A percentile compares a stretch with the other conserved stretches of the same genome.
phyloP scores from a whole-genome alignment of 202 grass and related monocot species.

The Setaria viridis region DNA sequence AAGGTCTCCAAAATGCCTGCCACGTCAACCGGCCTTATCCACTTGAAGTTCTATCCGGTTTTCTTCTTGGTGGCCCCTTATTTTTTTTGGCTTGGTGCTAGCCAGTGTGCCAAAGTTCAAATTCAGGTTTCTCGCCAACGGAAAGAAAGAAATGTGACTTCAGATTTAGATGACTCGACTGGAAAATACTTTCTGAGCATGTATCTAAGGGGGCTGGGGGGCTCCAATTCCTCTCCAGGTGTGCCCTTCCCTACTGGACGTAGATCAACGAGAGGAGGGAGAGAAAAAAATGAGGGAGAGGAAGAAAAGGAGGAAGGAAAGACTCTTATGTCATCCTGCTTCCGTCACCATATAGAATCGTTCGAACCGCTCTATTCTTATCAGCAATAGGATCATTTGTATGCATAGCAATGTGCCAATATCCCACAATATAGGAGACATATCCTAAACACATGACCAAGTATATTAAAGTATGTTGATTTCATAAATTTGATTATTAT shows the following conservation, averaged over 20 bases:
- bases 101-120: background rate
- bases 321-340: no score
- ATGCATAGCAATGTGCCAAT: background rate
- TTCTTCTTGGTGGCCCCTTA: background rate
- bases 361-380: no score
- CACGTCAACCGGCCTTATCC: conserved; percentile 59
- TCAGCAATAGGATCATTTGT: background rate
- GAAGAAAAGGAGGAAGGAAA: no score
- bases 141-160: background rate
- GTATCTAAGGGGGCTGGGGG: no score
- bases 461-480: background rate
- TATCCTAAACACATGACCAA: no score
- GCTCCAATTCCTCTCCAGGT: no score
- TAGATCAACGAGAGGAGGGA: no score
- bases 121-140: background rate
- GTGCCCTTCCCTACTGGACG: no score
- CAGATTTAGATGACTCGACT: background rate
- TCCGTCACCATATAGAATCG: background rate
- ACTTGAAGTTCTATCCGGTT: background rate
- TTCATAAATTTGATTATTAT: background rate
- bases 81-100: background rate
- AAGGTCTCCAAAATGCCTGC: background rate
- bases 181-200: background rate
- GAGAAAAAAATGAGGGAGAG: no score
- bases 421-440: background rate